These are phyloP conservation scores for Anacardium occidentale DNA, from an alignment of 345 rosid species.

Conservation along the genomic window DNA sequence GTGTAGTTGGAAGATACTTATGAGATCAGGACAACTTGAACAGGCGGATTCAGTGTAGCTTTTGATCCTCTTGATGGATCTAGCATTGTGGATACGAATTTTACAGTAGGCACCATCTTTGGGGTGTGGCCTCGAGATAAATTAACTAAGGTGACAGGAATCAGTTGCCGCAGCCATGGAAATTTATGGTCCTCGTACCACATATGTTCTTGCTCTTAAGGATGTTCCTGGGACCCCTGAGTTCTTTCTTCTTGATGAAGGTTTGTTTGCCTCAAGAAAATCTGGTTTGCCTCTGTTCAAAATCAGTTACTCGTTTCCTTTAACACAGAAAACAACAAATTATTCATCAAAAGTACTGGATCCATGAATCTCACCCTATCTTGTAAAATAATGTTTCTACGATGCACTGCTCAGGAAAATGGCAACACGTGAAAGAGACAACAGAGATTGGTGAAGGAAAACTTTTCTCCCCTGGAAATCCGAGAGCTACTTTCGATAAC, in stretches of 20 bases:
- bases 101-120: slow-evolving; percentile 88
- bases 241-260: slow-evolving; percentile 99
- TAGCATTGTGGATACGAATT: slow-evolving; percentile 83
- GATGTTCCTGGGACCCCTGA: slow-evolving; percentile 88
- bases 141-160: slow-evolving; percentile 75
- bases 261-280: slow-evolving; percentile 34
- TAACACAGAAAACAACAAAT: background rate
- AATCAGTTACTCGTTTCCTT: background rate
- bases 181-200: slow-evolving; percentile 88
- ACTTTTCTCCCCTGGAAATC: slow-evolving; percentile 96
- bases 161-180: slow-evolving; percentile 98
- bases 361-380: background rate
- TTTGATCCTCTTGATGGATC: slow-evolving; percentile 91
- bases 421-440: slow-evolving; percentile 95
- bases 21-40: background rate
- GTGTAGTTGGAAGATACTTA: slow-evolving; percentile 8
- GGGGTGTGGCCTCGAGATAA: slow-evolving; percentile 99
- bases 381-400: slow-evolving; percentile 13
- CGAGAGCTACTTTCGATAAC: slow-evolving; percentile 92
- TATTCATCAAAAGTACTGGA: no score
- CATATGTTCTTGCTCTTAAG: slow-evolving; percentile 87
- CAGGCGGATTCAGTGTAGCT: slow-evolving; percentile 92
- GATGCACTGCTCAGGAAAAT: slow-evolving; percentile 59
- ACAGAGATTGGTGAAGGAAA: slow-evolving; percentile 85
- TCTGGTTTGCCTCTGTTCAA: background rate